A percentile compares a stretch with the other conserved stretches of the same genome.
These are phyloP conservation scores for Tolypocladium ophioglossoides DNA, from an alignment of 2,329 filamentous ascomycete species.

Conservation along the genomic window DNA sequence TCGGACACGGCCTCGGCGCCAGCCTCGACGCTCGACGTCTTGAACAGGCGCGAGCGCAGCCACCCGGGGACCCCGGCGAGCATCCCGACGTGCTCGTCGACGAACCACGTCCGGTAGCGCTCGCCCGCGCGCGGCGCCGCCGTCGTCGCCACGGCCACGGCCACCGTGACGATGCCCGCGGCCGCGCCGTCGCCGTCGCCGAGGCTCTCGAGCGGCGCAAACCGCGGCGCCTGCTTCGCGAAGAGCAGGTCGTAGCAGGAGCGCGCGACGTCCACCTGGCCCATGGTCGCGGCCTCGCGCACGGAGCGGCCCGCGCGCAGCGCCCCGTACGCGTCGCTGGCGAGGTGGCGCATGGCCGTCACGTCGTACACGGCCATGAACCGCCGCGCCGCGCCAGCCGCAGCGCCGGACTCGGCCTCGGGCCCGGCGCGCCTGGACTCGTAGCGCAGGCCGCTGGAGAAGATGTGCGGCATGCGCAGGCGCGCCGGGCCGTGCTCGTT, in stretches of 20 bases:
- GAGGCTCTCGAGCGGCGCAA: conserved; percentile 48
- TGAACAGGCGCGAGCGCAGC: conserved; percentile 62
- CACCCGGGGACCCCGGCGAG: conserved; percentile 68
- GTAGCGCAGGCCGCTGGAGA: conserved; percentile 70
- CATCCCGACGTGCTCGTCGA: conserved; percentile 63
- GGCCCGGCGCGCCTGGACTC: no score
- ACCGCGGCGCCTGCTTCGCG: conserved; percentile 43
- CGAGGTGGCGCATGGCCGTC: conserved; percentile 60
- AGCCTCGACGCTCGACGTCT: conserved; percentile 53
- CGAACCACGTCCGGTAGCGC: conserved; percentile 57
- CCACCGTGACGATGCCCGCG: conserved; percentile 49
- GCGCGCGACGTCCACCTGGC: conserved; percentile 53
- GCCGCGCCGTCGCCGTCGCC: conserved; percentile 48
- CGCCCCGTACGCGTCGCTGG: conserved; percentile 57
- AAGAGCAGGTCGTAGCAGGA: conserved; percentile 59
- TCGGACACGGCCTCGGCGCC: conserved; percentile 37
- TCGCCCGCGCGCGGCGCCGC: conserved; percentile 37
- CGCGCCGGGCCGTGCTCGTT: conserved; percentile 82
- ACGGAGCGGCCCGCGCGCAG: conserved; percentile 48
- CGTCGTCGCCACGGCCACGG: conserved; percentile 47
- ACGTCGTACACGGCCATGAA: conserved; percentile 80
- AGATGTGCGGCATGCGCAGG: conserved; percentile 64
- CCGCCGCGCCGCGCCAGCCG: no score
- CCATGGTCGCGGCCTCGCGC: conserved; percentile 43
- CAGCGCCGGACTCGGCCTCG: conserved; percentile 48